Evolutionary conservation across 352 stramenopile species (phyloP).

Genomic region (Globisporangium nodosum): DNA sequence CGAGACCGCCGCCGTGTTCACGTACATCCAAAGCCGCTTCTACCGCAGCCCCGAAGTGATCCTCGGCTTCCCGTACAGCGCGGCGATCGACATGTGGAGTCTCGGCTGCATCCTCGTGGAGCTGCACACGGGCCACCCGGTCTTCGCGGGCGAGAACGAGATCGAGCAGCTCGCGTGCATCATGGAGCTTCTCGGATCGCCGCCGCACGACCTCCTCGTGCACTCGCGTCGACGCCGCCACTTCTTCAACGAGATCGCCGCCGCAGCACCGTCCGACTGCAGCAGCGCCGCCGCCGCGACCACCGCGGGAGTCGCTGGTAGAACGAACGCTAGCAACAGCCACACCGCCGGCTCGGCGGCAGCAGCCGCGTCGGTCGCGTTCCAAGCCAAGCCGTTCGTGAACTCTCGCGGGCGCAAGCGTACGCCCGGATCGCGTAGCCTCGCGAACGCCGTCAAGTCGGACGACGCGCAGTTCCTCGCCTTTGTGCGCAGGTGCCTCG

Average conservation of each 20-base stretch:
- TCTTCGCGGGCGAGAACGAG: conserved; percentile 86
- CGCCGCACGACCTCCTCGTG: conserved; percentile 34
- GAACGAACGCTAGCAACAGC: background rate
- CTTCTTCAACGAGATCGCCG: conserved; percentile 37
- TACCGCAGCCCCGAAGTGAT: conserved; percentile 98
- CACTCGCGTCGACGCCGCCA: conserved; percentile 51
- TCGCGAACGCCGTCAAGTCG: conserved; percentile 31
- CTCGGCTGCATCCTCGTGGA: conserved; percentile 85
- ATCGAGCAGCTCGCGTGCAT: conserved; percentile 83
- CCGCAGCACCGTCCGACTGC: background rate
- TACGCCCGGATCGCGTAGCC: conserved; percentile 25
- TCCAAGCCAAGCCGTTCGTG: conserved; percentile 39
- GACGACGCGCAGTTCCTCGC: conserved; percentile 51
- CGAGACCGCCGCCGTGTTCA: conserved; percentile 82
- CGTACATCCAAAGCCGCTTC: conserved; percentile 98
- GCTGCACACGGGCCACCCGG: conserved; percentile 66
- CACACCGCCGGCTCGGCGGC: background rate
- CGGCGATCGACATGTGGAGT: conserved; percentile 89
- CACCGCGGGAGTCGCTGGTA: background rate
- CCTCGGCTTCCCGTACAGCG: conserved; percentile 84
- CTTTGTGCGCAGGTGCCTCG: conserved; percentile 64
- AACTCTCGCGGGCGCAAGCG: conserved; percentile 62
- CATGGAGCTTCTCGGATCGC: conserved; percentile 68
- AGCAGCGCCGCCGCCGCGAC: background rate
- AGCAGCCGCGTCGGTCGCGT: conserved; percentile 4